Base-by-base conservation (phyloP, 2,329 filamentous ascomycete species). In the Fusarium miscanthi region DNA sequence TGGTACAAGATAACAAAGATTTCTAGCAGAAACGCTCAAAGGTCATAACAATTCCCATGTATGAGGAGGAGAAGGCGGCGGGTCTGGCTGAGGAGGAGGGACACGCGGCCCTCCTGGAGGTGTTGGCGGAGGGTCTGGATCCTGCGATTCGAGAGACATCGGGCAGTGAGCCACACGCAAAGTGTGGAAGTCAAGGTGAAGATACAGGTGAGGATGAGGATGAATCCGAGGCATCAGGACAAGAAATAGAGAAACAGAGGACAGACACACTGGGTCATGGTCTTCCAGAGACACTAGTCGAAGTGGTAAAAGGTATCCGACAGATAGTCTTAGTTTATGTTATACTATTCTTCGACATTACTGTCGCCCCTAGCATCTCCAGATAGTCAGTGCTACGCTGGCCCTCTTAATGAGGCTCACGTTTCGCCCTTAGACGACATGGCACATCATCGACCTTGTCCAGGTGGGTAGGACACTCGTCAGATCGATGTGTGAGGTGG, bases 41-140 rank as follows among this genome's bases (percentile, higher is more conserved):
- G 25, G 10, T 40, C 35, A 53, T 43, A 23, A 43, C 19, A 43
- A 35, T 30, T 17, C 31, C 64, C 67, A 74, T 38, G 53, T 68
- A 53, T 78, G 74, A 43, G 77, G 77, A 66, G 77, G 77, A 60
- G 74, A 79, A 3, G 77, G 77, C 43, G 77, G 77, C 63, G 77
- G 73, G 40, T 73, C 63, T 35, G 77, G 77, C 25, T 76, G 75
- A 16, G 77, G 77, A 70, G 75, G 70, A 64, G 77, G 77, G 23
- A 76, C 72, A 54, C 77, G 76, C 42, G 77, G 77, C 30, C 77
- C 77, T 61, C 76, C 76, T 49, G 76, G 76, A 49, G 76, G 76
- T 41, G 76, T 78, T 40, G 76, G 76, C 23, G 74, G 76, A 73
- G 76, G 76, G 46, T 78, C 76, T 54, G 76, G 76, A 46, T 73